phyloP scores from a whole-genome alignment of 2,329 filamentous ascomycete genomes.

The Rhinocladiella mackenziei region DNA sequence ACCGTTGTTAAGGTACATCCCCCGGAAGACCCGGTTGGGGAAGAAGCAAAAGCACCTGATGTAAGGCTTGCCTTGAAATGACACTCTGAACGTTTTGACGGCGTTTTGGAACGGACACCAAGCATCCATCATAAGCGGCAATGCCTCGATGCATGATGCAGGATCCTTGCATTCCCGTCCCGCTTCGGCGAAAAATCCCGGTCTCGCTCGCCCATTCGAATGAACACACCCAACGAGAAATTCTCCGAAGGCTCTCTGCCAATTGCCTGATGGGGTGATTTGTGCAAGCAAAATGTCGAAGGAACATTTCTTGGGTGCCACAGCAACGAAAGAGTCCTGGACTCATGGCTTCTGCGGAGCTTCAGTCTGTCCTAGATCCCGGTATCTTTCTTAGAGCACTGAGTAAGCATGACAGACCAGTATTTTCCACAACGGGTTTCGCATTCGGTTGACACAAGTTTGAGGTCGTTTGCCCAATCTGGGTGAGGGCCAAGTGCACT shows the following conservation, averaged over 20 bases:
- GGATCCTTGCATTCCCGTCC: conserved; percentile 13
- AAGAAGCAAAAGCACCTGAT: neutral
- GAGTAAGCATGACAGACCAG: too few species aligned
- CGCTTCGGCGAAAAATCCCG: conserved; percentile 3
- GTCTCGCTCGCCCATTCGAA: neutral
- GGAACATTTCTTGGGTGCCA: too few species aligned
- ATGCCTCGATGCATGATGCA: neutral
- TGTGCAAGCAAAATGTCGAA: neutral
- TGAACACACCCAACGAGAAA: conserved; percentile 3
- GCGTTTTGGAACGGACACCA: neutral
- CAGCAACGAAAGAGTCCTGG: too few species aligned
- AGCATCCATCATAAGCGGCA: neutral
- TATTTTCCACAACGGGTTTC: too few species aligned
- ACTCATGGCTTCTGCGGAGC: too few species aligned
- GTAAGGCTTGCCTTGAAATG: conserved; percentile 1
- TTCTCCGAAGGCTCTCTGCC: conserved; percentile 6
- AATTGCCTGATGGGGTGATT: neutral
- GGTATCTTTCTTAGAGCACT: too few species aligned
- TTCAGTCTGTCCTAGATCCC: too few species aligned
- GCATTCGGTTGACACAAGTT: conserved; percentile 1
- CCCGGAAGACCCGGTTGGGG: neutral
- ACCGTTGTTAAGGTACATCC: neutral
- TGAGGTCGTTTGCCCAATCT: conserved; percentile 3
- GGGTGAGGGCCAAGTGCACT: neutral
- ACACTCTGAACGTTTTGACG: neutral